These are phyloP conservation scores for Podaxis rugospora DNA, from an alignment of 768 basidiomycete species.

Conservation along the genomic window DNA sequence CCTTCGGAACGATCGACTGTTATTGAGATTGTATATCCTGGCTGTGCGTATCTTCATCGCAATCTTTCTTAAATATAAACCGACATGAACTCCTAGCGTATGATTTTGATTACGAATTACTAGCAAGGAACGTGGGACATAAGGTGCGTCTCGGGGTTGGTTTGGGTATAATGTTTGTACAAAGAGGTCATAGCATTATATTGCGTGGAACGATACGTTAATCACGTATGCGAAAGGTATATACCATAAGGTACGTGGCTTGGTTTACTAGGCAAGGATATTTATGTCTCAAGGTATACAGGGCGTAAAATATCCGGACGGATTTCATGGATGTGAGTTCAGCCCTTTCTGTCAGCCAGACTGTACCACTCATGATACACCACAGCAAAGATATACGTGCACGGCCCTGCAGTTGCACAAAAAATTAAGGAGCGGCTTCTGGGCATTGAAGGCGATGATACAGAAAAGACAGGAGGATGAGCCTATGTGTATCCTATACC, in stretches of 20 bases:
- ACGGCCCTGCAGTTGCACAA: conserved; percentile 51
- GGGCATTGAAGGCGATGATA: conserved; percentile 5
- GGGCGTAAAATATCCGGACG: conserved; percentile 51
- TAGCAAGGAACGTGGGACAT: conserved; percentile 38
- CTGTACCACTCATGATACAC: background rate
- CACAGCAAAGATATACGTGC: conserved; percentile 46
- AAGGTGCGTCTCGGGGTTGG: conserved; percentile 19
- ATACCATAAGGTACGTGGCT: conserved; percentile 21
- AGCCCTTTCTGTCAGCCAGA: background rate
- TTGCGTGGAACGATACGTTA: conserved; percentile 64
- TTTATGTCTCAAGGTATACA: conserved; percentile 36
- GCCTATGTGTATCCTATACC: background rate
- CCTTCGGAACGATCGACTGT: conserved; percentile 56
- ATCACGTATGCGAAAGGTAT: conserved; percentile 30
- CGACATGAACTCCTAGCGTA: conserved; percentile 22
- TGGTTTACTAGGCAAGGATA: background rate
- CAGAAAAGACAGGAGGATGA: background rate
- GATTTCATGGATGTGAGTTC: conserved; percentile 9
- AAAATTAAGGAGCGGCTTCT: conserved; percentile 54
- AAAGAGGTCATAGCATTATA: conserved; percentile 41
- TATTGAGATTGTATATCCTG: conserved; percentile 66
- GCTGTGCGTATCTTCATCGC: conserved; percentile 29
- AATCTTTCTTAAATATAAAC: background rate
- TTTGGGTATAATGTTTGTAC: background rate
- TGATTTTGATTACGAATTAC: conserved; percentile 35